A percentile compares a stretch with the other conserved stretches of the same genome.
Conservation (phyloP, 2,329 filamentous ascomycete genomes). For the Aspergillus ochraceus region DNA sequence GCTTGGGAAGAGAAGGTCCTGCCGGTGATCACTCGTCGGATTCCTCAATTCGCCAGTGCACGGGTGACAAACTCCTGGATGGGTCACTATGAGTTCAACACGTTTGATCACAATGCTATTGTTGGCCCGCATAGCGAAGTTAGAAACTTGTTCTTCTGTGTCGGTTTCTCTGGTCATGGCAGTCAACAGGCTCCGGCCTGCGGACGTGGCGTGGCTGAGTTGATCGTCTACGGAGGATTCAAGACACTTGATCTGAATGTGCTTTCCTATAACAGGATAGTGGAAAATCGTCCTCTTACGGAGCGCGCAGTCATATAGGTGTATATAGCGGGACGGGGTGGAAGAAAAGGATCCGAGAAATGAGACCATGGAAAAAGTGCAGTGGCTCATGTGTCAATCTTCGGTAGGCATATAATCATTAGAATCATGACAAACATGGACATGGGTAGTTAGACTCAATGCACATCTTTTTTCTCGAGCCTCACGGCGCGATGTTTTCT, state of each 20-base stretch:
- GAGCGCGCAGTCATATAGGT: constrained; percentile 6
- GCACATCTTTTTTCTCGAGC: no score
- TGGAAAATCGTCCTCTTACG: background rate
- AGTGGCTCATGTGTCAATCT: no score
- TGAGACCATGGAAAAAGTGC: no score
- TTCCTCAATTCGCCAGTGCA: constrained; percentile 13
- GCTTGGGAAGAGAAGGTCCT: constrained; percentile 16
- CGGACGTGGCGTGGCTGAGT: constrained; percentile 14
- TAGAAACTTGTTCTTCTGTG: constrained; percentile 16
- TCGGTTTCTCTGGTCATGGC: constrained; percentile 12
- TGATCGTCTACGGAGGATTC: constrained; percentile 15
- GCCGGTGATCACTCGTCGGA: constrained; percentile 12
- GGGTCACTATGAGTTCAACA: constrained; percentile 22
- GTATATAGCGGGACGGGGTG: background rate
- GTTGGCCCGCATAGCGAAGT: constrained; percentile 12
- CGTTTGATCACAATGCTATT: constrained; percentile 19
- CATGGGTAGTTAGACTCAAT: no score
- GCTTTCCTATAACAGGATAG: constrained; percentile 2
- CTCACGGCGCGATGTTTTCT: no score
- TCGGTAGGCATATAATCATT: no score
- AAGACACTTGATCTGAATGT: constrained; percentile 9
- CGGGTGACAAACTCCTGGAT: constrained; percentile 17
- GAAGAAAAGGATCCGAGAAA: no score
- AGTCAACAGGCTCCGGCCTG: constrained; percentile 20
- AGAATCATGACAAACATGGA: no score